These are phyloP conservation scores for Jatropha podagrica DNA, from an alignment of 441 rosid species.

Conservation along the genomic window DNA sequence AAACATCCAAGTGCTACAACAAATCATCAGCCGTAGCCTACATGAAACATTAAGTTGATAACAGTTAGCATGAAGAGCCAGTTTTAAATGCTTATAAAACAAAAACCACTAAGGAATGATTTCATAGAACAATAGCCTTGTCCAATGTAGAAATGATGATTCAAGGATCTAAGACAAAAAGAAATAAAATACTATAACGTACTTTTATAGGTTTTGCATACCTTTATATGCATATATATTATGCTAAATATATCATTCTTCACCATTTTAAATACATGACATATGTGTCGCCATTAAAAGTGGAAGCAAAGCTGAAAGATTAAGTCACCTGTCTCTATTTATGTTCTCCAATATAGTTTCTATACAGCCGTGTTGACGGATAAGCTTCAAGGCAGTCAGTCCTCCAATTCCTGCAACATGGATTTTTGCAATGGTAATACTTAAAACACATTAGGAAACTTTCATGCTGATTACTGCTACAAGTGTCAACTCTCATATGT, in stretches of 20 bases:
- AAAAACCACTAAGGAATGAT: background rate
- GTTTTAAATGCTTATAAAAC: background rate
- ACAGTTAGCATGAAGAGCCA: background rate
- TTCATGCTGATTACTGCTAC: constrained; percentile 5
- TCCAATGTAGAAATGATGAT: background rate
- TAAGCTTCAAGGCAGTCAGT: constrained; percentile 86
- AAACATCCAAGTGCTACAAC: background rate
- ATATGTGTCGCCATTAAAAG: background rate
- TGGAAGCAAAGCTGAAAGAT: background rate
- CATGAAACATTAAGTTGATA: background rate
- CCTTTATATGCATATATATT: background rate
- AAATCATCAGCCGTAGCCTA: background rate
- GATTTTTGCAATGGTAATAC: constrained; percentile 10
- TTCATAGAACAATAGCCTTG: background rate
- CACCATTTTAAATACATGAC: constrained; percentile 1
- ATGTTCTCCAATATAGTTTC: constrained; percentile 81
- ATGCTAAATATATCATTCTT: background rate
- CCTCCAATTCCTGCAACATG: constrained; percentile 83
- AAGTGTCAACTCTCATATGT: background rate
- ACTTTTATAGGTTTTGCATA: background rate
- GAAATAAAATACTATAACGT: background rate
- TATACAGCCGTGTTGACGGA: constrained; percentile 91
- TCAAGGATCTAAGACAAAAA: background rate
- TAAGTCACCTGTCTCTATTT: constrained; percentile 68
- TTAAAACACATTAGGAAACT: constrained; percentile 8